These are phyloP conservation scores for Lunasporangiospora selenospora DNA, from an alignment of 192 early-diverging fungal genomes.

Conservation along the genomic window DNA sequence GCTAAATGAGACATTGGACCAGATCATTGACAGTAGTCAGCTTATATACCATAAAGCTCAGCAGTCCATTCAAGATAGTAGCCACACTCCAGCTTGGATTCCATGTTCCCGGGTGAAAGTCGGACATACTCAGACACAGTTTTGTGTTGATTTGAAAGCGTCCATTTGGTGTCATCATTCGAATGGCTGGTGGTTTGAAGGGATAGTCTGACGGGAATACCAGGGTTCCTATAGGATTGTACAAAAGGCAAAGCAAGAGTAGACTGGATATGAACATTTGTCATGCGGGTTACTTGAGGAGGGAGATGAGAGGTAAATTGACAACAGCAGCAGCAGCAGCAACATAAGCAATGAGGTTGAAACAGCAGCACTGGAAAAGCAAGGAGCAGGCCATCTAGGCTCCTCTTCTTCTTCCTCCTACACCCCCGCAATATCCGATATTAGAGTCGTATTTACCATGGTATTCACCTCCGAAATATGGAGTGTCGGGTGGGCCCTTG, in stretches of 20 bases:
- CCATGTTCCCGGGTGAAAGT: conserved; percentile 94
- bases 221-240: conserved; percentile 70
- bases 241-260: conserved; percentile 1
- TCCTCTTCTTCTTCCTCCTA: too few species aligned
- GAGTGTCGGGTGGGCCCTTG: conserved; percentile 93
- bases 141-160: conserved; percentile 93
- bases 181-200: conserved; percentile 88
- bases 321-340: too few species aligned
- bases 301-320: not conserved
- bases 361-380: too few species aligned
- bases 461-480: conserved; percentile 93
- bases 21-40: too few species aligned
- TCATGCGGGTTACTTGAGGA: not conserved
- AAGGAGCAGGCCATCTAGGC: too few species aligned
- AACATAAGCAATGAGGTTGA: too few species aligned
- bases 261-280: not conserved
- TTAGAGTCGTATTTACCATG: conserved; percentile 90
- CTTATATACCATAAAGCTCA: conserved; percentile 90
- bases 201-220: conserved; percentile 96
- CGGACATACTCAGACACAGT: conserved; percentile 96
- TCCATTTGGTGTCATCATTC: conserved; percentile 85
- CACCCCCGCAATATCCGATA: too few species aligned
- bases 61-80: conserved; percentile 94
- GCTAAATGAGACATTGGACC: too few species aligned
- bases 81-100: conserved; percentile 98